Evolutionary conservation across 106 monocot genomes (phyloP).

Genomic region (Dioscorea zingiberensis): DNA sequence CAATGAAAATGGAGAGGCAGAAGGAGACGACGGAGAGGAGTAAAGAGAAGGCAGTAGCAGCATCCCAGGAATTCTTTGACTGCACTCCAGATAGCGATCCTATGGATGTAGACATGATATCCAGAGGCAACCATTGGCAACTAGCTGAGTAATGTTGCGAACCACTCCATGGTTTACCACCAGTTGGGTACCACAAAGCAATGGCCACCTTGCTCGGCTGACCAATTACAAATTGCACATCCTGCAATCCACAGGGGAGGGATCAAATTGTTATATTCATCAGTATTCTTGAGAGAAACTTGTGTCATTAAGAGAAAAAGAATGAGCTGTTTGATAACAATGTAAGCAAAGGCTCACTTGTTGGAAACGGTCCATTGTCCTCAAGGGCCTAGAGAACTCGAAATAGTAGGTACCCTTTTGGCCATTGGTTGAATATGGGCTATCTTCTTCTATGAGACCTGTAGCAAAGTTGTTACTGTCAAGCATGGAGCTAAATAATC

Average conservation of each 20-base stretch:
- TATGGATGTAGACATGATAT: constrained; percentile 34
- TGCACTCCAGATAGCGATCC: constrained; percentile 12
- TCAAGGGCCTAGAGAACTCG: constrained; percentile 90
- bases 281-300: background rate
- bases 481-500: no score
- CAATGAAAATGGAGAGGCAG: constrained; percentile 56
- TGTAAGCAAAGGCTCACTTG: constrained; percentile 39
- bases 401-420: constrained; percentile 88
- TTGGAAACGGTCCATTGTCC: constrained; percentile 88
- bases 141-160: constrained; percentile 78
- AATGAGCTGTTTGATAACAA: background rate
- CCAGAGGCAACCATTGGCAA: constrained; percentile 81
- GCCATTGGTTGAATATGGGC: constrained; percentile 70
- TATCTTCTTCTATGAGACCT: constrained; percentile 82
- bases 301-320: background rate
- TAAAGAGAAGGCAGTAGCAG: constrained; percentile 69
- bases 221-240: constrained; percentile 85
- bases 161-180: constrained; percentile 63
- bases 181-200: constrained; percentile 90
- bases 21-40: constrained; percentile 59
- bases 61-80: constrained; percentile 55
- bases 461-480: background rate
- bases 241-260: constrained; percentile 40
- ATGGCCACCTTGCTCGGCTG: constrained; percentile 62
- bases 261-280: background rate